Percentiles rank a stretch among this genome's conserved stretches.
These are phyloP conservation scores for Diaporthe amygdali DNA, from an alignment of 2,329 filamentous ascomycete species.

Conservation along the genomic window DNA sequence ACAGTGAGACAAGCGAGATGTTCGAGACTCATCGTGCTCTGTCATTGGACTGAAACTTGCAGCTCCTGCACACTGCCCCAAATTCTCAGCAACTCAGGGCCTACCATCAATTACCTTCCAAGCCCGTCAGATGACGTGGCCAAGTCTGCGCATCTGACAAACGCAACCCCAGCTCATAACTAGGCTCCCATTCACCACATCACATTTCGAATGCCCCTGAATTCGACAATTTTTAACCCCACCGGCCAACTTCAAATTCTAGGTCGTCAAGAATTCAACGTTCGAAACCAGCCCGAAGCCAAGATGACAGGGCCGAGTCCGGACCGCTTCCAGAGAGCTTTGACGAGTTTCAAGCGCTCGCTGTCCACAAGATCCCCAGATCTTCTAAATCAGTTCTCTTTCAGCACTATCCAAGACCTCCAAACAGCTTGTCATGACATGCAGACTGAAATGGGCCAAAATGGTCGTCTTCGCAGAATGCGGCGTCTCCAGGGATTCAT, in stretches of 20 bases:
- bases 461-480: background rate
- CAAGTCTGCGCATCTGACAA: background rate
- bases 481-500: background rate
- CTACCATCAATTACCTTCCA: background rate
- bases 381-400: background rate
- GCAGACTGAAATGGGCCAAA: background rate
- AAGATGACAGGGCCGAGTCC: background rate
- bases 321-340: background rate
- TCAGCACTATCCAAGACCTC: background rate
- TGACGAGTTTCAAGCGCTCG: background rate
- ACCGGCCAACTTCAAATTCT: too few species aligned
- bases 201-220: background rate
- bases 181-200: background rate
- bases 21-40: background rate
- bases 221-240: background rate
- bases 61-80: background rate
- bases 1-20: background rate
- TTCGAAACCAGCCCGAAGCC: background rate
- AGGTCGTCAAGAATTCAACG: background rate
- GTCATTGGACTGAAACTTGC: background rate
- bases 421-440: background rate
- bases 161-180: background rate
- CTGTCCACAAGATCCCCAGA: background rate
- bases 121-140: background rate
- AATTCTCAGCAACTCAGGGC: background rate